Evolutionary conservation across 306 rosid species (phyloP).

Genomic region (Hippophae tibetana): DNA sequence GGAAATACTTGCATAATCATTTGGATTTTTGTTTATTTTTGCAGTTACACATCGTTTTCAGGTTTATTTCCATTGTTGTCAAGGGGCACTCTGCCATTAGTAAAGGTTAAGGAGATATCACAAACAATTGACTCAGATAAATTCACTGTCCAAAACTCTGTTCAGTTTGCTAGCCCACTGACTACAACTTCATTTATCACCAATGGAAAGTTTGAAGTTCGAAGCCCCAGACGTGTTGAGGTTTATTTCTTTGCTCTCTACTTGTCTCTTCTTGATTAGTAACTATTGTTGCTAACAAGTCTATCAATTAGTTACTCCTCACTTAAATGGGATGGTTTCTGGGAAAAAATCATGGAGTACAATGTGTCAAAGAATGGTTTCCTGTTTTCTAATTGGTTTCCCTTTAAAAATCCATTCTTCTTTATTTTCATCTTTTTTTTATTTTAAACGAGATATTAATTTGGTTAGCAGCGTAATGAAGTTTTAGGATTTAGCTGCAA

Average conservation of each 20-base stretch:
- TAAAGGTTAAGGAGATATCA: slow-evolving; percentile 81
- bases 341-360: not conserved
- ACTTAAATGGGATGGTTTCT: not conserved
- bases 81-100: slow-evolving; percentile 50
- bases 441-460: not conserved
- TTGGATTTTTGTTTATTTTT: slow-evolving; percentile 9
- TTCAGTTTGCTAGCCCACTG: slow-evolving; percentile 69
- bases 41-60: slow-evolving; percentile 72
- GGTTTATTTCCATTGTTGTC: slow-evolving; percentile 77
- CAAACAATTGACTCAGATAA: slow-evolving; percentile 66
- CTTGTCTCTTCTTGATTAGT: not conserved
- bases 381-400: not conserved
- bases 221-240: slow-evolving; percentile 86
- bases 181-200: slow-evolving; percentile 76
- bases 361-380: not conserved
- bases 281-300: not conserved
- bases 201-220: slow-evolving; percentile 72
- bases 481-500: slow-evolving; percentile 9
- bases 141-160: slow-evolving; percentile 71
- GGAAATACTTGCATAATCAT: not conserved
- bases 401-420: too few relatives aligned
- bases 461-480: not conserved
- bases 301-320: not conserved
- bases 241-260: slow-evolving; percentile 21
- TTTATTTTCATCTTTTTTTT: too few relatives aligned